Evolutionary conservation across 106 monocot genomes (phyloP).

Genomic region (Dioscorea alata): DNA sequence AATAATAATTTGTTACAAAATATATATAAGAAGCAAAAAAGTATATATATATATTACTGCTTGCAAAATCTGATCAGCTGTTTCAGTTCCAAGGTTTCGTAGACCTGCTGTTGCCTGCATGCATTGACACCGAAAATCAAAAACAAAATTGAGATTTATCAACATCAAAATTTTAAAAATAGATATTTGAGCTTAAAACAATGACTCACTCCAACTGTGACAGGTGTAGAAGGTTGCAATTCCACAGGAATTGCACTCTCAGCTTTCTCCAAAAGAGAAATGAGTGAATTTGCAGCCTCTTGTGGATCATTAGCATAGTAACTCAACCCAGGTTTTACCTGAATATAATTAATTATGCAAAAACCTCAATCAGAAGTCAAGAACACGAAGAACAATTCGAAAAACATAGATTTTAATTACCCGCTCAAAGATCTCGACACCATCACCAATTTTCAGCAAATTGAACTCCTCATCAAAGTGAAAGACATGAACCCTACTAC

Average conservation of each 20-base stretch:
- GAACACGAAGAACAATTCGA: too few relatives aligned
- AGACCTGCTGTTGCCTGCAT: constrained; percentile 91
- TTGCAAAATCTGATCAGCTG: constrained; percentile 75
- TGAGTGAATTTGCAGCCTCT: constrained; percentile 78
- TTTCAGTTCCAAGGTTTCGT: constrained; percentile 71
- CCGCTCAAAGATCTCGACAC: constrained; percentile 69
- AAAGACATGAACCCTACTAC: constrained; percentile 86
- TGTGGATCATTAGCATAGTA: constrained; percentile 59
- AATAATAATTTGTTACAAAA: too few relatives aligned
- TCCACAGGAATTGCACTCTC: constrained; percentile 57
- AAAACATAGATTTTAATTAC: constrained; percentile 15
- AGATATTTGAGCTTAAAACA: neutral
- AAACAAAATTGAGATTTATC: neutral
- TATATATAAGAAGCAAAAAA: too few relatives aligned
- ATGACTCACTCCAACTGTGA: constrained; percentile 83
- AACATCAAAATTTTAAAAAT: neutral
- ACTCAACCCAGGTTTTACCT: constrained; percentile 77
- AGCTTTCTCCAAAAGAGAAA: constrained; percentile 64
- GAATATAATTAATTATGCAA: neutral
- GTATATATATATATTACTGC: constrained; percentile 51
- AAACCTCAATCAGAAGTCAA: too few relatives aligned
- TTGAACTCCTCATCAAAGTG: constrained; percentile 61
- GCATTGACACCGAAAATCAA: constrained; percentile 7
- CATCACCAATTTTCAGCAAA: constrained; percentile 64
- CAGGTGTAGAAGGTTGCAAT: constrained; percentile 58